phyloP scores from a whole-genome alignment of 768 basidiomycete species.

The Mycena galopus region DNA sequence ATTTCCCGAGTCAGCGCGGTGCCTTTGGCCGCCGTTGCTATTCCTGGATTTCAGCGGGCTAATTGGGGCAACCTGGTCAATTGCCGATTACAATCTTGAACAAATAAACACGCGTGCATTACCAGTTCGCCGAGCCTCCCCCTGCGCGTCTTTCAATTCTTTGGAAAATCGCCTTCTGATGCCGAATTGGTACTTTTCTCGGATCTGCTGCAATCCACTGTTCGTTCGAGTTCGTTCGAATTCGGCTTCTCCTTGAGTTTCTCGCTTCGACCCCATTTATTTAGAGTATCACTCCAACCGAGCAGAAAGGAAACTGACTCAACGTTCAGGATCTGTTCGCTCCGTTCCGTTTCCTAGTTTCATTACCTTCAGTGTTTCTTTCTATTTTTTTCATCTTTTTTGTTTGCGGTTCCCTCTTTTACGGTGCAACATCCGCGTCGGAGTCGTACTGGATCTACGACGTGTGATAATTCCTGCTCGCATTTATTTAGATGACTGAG shows the following conservation, averaged over 20 bases:
- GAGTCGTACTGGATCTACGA: not conserved
- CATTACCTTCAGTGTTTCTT: not conserved
- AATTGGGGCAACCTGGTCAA: not conserved
- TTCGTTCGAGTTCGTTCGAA: too few relatives aligned
- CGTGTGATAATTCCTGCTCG: not conserved
- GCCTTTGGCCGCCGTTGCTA: not conserved
- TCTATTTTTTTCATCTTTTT: too few relatives aligned
- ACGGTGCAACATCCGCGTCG: not conserved
- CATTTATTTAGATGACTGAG: not conserved
- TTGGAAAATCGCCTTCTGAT: not conserved
- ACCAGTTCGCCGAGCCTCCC: not conserved
- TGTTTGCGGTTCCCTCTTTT: not conserved
- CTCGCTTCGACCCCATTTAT: not conserved
- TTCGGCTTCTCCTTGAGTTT: too few relatives aligned
- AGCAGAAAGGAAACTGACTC: not conserved
- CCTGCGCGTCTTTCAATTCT: not conserved
- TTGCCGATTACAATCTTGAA: not conserved
- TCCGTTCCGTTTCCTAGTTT: not conserved
- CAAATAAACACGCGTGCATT: not conserved
- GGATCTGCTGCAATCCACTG: not conserved
- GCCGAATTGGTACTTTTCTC: not conserved
- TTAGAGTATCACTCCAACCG: not conserved
- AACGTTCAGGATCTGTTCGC: not conserved
- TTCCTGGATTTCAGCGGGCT: not conserved
- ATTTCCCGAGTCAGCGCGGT: not conserved